A percentile compares a stretch with the other conserved stretches of the same genome.
Evolutionary conservation across 257 asterid genomes (phyloP).

Genomic region (Leptodermis oblonga): DNA sequence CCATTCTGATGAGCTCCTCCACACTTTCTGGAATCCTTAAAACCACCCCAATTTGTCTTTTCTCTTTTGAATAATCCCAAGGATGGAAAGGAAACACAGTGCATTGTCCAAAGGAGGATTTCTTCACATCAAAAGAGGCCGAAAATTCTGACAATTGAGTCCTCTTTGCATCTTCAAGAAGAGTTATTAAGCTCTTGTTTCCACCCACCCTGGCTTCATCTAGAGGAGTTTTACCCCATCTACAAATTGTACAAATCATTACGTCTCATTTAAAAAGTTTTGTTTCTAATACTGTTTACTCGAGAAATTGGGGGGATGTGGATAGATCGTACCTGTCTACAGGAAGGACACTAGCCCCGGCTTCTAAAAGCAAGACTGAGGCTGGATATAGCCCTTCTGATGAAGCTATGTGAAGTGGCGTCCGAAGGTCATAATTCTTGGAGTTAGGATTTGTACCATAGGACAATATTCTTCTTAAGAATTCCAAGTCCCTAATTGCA

Average conservation of each 20-base stretch:
- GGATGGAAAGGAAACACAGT: conserved; percentile 29
- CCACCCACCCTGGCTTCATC: conserved; percentile 71
- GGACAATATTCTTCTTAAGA: conserved; percentile 39
- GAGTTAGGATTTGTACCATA: conserved; percentile 65
- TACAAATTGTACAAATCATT: conserved; percentile 14
- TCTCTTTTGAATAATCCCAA: conserved; percentile 24
- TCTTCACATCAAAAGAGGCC: conserved; percentile 16
- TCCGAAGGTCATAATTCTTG: conserved; percentile 54
- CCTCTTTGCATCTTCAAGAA: conserved; percentile 51
- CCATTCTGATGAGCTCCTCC: conserved; percentile 35
- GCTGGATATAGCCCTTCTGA: conserved; percentile 49
- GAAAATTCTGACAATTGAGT: conserved; percentile 38
- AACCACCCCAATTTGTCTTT: conserved; percentile 25
- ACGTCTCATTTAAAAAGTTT: not conserved
- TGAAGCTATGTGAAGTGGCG: conserved; percentile 71
- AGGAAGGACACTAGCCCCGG: conserved; percentile 59
- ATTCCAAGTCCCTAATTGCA: conserved; percentile 39
- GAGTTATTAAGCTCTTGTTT: conserved; percentile 37
- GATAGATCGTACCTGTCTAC: conserved; percentile 46
- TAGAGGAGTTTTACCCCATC: conserved; percentile 70
- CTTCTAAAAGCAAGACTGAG: conserved; percentile 43
- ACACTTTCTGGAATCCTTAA: conserved; percentile 38
- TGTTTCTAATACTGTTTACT: too few relatives aligned
- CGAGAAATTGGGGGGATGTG: not conserved
- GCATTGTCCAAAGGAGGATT: conserved; percentile 16